These are phyloP conservation scores for Neonectria punicea DNA, from an alignment of 2,329 filamentous ascomycete species.

Conservation along the genomic window DNA sequence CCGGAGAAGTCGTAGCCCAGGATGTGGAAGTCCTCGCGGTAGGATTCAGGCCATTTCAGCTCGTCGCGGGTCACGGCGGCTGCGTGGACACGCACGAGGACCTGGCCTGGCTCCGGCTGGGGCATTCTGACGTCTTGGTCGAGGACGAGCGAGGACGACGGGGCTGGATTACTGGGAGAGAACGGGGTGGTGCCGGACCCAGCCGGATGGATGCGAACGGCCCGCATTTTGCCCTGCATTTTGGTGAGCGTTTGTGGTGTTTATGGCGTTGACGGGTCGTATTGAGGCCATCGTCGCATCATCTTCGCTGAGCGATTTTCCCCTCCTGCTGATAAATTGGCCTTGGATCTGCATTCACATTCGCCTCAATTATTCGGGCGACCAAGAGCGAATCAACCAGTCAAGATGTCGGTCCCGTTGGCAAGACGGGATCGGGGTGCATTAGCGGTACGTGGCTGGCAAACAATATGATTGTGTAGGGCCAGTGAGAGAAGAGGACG, in stretches of 20 bases:
- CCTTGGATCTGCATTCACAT: not conserved
- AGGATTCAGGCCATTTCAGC: slow-evolving; percentile 30
- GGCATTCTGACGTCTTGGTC: slow-evolving; percentile 13
- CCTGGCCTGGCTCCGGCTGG: slow-evolving; percentile 19
- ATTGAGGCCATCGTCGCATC: slow-evolving; percentile 26
- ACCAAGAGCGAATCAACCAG: not conserved
- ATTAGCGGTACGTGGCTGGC: too few species aligned
- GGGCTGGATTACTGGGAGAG: slow-evolving; percentile 26
- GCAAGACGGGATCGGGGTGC: too few species aligned
- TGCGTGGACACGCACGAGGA: slow-evolving; percentile 29
- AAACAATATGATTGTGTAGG: too few species aligned
- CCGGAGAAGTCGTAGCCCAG: slow-evolving; percentile 29
- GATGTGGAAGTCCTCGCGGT: slow-evolving; percentile 17
- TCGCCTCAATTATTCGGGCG: not conserved
- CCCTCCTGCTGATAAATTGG: not conserved
- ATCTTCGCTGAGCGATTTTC: slow-evolving; percentile 31
- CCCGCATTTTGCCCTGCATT: slow-evolving; percentile 32
- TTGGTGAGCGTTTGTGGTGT: not conserved
- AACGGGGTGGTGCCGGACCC: slow-evolving; percentile 14
- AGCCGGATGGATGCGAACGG: slow-evolving; percentile 23
- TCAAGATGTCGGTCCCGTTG: not conserved
- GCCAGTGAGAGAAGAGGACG: too few species aligned
- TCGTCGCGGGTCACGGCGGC: slow-evolving; percentile 34
- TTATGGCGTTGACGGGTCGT: slow-evolving; percentile 9
- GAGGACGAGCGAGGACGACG: slow-evolving; percentile 18